Conservation (phyloP, 257 asterid genomes). For the Solanum gracilifrons region DNA sequence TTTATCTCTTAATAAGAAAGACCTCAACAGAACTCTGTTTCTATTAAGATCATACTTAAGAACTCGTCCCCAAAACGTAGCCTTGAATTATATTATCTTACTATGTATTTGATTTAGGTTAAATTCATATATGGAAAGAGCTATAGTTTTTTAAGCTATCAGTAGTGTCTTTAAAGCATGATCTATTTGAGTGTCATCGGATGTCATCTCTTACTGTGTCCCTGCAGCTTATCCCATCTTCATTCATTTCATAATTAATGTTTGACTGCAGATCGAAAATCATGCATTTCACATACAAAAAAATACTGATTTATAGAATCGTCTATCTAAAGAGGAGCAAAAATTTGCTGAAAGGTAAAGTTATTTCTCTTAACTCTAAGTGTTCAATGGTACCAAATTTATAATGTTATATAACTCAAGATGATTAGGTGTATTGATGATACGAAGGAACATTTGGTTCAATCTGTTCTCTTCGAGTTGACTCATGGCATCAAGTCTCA, state of each 20-base stretch:
- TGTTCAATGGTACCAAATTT: background rate
- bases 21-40: conserved; percentile 67
- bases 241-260: background rate
- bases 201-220: background rate
- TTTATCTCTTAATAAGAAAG: conserved; percentile 85
- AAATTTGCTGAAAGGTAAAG: conserved; percentile 49
- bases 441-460: conserved; percentile 50
- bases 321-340: conserved; percentile 21
- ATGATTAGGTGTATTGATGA: conserved; percentile 48
- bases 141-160: background rate
- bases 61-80: conserved; percentile 84
- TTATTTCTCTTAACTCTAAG: background rate
- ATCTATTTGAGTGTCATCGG: background rate
- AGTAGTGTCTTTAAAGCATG: background rate
- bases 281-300: conserved; percentile 22
- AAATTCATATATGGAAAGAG: background rate
- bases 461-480: conserved; percentile 62
- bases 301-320: too few species aligned
- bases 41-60: conserved; percentile 80
- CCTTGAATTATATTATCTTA: background rate
- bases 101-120: background rate
- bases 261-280: conserved; percentile 49
- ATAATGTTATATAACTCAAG: background rate
- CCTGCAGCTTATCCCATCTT: background rate
- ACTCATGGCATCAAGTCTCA: conserved; percentile 67